Conservation (phyloP, 1,284 basidiomycete species). For the Ganoderma resinaceum region DNA sequence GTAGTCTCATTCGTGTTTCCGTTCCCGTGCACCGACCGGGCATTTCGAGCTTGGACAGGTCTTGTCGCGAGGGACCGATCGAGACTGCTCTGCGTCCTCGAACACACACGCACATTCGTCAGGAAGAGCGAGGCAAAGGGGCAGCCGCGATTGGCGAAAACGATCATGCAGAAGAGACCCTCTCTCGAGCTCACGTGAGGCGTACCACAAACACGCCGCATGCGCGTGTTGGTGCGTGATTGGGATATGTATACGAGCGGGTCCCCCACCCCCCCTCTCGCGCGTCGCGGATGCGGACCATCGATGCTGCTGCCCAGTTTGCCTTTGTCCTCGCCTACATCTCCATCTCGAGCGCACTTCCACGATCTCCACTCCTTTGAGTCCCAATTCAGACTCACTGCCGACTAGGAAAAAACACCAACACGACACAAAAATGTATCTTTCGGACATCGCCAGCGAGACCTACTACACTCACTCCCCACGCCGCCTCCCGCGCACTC, state of each 20-base stretch:
- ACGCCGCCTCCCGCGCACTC: conserved; percentile 3
- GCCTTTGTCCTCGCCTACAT: conserved; percentile 18
- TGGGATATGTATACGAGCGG: conserved; percentile 31
- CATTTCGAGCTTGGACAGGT: too few relatives aligned
- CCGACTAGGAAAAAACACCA: not conserved
- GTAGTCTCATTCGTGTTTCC: not conserved
- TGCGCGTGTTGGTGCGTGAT: conserved; percentile 35
- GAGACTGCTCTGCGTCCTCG: not conserved
- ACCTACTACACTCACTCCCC: conserved; percentile 11
- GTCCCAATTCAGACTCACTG: not conserved
- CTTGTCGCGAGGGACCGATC: not conserved
- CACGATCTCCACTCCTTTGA: not conserved
- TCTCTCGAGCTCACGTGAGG: conserved; percentile 30
- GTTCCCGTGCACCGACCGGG: not conserved
- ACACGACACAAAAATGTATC: conserved; percentile 25
- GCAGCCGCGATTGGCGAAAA: conserved; percentile 11
- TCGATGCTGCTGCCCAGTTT: conserved; percentile 15
- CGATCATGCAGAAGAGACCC: conserved; percentile 17
- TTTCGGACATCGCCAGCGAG: conserved; percentile 29
- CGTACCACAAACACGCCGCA: conserved; percentile 37
- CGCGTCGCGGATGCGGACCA: conserved; percentile 9
- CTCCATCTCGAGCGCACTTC: conserved; percentile 6
- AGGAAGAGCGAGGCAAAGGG: not conserved
- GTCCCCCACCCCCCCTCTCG: not conserved
- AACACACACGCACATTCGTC: not conserved